Conservation (phyloP, 495 filamentous ascomycete genomes). For the Letharia columbiana region DNA sequence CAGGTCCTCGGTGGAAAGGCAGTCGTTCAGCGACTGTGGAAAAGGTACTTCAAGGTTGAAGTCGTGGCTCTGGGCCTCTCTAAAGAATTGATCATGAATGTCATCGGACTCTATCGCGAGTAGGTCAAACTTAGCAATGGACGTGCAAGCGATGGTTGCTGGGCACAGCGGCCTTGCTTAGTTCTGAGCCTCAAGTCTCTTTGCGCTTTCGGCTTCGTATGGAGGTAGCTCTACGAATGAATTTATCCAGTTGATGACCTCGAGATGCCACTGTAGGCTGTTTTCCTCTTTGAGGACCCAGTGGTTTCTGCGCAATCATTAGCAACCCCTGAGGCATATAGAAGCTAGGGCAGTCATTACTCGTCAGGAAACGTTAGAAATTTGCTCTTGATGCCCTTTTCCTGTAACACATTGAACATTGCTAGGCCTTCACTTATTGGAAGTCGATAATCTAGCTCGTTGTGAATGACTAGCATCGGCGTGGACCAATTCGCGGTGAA, state of each 20-base stretch:
- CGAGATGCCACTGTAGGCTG: conserved; percentile 80
- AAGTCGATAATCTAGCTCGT: conserved; percentile 82
- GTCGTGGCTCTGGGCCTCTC: neutral
- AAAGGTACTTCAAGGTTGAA: neutral
- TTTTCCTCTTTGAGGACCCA: conserved; percentile 94
- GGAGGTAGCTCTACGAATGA: conserved; percentile 55
- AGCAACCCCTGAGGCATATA: neutral
- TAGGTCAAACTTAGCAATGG: neutral
- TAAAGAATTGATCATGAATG: neutral
- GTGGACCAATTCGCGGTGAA: conserved; percentile 70
- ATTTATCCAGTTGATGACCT: conserved; percentile 85
- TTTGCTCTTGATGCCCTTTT: conserved; percentile 41
- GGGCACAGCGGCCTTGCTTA: neutral
- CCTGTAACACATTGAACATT: conserved; percentile 83
- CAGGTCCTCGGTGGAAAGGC: neutral
- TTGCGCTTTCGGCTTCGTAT: conserved; percentile 15
- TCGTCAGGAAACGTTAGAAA: conserved; percentile 78
- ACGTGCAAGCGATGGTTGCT: neutral
- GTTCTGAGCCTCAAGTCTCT: conserved; percentile 17
- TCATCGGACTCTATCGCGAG: neutral
- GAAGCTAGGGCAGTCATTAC: neutral
- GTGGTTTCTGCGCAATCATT: conserved; percentile 39
- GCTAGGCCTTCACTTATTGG: conserved; percentile 76
- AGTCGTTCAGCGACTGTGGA: neutral
- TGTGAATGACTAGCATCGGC: conserved; percentile 83